Base-by-base conservation (phyloP, 495 filamentous ascomycete genomes). In the Monascus purpureus region DNA sequence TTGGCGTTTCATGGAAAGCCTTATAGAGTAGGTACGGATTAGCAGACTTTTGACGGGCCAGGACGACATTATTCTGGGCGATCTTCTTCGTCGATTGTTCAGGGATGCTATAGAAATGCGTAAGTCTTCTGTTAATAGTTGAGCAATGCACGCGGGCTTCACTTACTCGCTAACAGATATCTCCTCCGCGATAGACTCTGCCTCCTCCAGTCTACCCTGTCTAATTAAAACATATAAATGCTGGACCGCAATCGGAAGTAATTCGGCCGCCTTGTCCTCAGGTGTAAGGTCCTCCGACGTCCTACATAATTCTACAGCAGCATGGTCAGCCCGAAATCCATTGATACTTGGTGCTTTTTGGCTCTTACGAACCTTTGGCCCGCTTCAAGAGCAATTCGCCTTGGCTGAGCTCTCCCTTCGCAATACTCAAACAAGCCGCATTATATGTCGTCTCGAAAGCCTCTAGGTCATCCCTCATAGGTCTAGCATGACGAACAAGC, bases 371-470 rank as follows among this genome's bases (percentile, higher is more conserved):
- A 79, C 75, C 69, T 55, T 74, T 78, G 7, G 92, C 80, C 33
- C 84, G 71, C 58, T 81, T 86, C 20, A 99, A 58, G 27, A 96
- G 63, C 12, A 93, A 53, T 33, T 80, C 73, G 3, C 73, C 84
- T 45, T 86, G 75, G 13, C 50, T 59, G 30, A 87, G 70, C 40
- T 86, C 82, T 8, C 79, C 81, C 37, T 77, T 67, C 7, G 84
- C 83, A 47, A 96, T 80, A 49, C 76, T 79, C 26, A 70, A 70
- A 50, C 88, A 96, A 14, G 87, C 92, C 6, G 79, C 76, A 61
- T 97, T 97, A 56, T 87, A 97, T 0, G 84, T 72, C 3, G 80
- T 92, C 55, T 97, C 90, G 43, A 96, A 97, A 2, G 77, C 76
- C 47, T 95, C 84, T 28, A 93, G 53, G 45, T 93, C 83, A 35